phyloP scores from a whole-genome alignment of 2,329 filamentous ascomycete genomes.

The Trichoderma sp. region DNA sequence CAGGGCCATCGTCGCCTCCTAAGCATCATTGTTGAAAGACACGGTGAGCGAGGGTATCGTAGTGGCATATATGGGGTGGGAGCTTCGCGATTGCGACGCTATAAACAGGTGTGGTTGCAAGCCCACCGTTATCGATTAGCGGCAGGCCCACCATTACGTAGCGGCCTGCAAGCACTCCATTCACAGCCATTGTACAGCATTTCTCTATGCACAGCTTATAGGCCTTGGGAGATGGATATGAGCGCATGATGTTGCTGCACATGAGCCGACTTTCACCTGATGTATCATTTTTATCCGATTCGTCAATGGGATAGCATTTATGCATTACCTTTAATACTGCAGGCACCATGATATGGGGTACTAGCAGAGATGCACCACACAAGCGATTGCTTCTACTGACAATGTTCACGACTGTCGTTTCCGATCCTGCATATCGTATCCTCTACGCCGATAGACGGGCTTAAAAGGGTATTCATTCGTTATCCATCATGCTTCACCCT shows the following conservation, averaged over 20 bases:
- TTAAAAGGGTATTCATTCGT: neutral
- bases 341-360: neutral
- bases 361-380: neutral
- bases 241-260: neutral
- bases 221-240: neutral
- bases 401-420: neutral
- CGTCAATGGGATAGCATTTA: neutral
- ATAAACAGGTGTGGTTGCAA: neutral
- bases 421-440: neutral
- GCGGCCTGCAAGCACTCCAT: conserved; percentile 14
- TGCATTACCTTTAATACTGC: neutral
- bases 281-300: neutral
- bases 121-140: conserved; percentile 16
- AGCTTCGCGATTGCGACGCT: conserved; percentile 17
- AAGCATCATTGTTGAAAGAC: conserved; percentile 35
- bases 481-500: neutral
- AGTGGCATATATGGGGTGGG: conserved; percentile 6
- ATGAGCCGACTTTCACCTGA: neutral
- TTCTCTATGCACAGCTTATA: neutral
- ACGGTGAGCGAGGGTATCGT: neutral
- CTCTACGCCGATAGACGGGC: neutral
- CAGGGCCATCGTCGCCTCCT: conserved; percentile 60
- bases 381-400: neutral
- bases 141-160: conserved; percentile 18
- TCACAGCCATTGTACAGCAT: neutral